These are phyloP conservation scores for Ophiocordyceps camponoti-saundersi DNA, from an alignment of 2,329 filamentous ascomycete genomes.

Conservation along the genomic window DNA sequence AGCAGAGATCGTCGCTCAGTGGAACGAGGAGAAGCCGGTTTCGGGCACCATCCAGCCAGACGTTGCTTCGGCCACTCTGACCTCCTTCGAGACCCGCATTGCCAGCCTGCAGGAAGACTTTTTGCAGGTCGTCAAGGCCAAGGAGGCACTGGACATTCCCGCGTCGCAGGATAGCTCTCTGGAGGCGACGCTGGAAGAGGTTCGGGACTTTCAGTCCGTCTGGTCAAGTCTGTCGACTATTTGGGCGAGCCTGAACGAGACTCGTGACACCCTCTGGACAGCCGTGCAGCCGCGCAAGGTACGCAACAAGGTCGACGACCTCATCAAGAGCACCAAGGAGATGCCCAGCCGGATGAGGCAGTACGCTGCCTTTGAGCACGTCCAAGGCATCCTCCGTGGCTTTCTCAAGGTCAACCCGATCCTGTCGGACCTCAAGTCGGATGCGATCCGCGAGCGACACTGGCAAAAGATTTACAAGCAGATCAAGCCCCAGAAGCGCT, in stretches of 20 bases:
- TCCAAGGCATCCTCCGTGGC: constrained; percentile 77
- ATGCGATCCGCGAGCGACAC: constrained; percentile 88
- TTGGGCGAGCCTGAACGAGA: constrained; percentile 89
- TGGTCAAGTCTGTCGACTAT: constrained; percentile 93
- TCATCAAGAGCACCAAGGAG: constrained; percentile 96
- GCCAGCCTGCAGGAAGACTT: constrained; percentile 74
- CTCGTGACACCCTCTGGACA: constrained; percentile 84
- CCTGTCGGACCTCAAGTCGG: constrained; percentile 81
- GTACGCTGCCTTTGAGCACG: constrained; percentile 98
- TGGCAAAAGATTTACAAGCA: constrained; percentile 98
- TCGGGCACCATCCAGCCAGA: constrained; percentile 87
- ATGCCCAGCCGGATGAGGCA: constrained; percentile 99
- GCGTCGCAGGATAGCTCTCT: constrained; percentile 67
- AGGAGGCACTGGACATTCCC: constrained; percentile 86
- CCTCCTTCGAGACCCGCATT: constrained; percentile 69
- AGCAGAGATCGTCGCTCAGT: constrained; percentile 64
- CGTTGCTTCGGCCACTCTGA: constrained; percentile 67
- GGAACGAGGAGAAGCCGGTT: constrained; percentile 94
- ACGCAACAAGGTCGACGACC: constrained; percentile 68
- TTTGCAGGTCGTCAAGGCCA: constrained; percentile 88
- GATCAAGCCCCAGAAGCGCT: constrained; percentile 79
- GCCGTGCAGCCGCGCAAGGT: constrained; percentile 92
- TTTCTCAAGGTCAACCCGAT: constrained; percentile 82
- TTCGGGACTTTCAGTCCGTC: constrained; percentile 96
- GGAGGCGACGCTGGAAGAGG: constrained; percentile 76